Conservation (phyloP, 2,329 filamentous ascomycete species). For the Cyanodermella asteris region DNA sequence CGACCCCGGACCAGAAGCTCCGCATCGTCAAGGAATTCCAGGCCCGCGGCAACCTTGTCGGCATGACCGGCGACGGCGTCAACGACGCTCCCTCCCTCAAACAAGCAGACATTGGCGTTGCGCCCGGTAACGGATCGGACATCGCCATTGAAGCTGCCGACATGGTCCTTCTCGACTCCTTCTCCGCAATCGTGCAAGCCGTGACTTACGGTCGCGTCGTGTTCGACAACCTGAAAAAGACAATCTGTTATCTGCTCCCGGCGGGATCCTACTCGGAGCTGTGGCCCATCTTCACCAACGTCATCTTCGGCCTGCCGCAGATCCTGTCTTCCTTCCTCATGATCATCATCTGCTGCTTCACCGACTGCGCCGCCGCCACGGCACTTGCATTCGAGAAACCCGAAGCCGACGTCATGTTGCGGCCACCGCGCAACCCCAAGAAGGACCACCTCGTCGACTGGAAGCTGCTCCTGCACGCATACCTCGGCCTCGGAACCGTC, state of each 20-base stretch:
- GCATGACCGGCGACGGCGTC: conserved; percentile 27
- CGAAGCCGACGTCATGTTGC: conserved; percentile 51
- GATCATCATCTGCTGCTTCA: conserved; percentile 38
- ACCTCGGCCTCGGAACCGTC: conserved; percentile 48
- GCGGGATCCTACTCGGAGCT: conserved; percentile 57
- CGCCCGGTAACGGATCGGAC: conserved; percentile 34
- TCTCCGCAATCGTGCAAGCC: conserved; percentile 49
- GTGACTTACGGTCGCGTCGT: conserved; percentile 52
- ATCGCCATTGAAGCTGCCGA: conserved; percentile 41
- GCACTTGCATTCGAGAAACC: conserved; percentile 56
- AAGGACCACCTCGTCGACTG: conserved; percentile 53
- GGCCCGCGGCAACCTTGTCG: conserved; percentile 32
- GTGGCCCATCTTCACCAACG: conserved; percentile 46
- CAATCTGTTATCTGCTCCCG: conserved; percentile 49
- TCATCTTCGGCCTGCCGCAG: conserved; percentile 50
- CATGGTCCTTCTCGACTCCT: conserved; percentile 44
- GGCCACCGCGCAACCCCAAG: conserved; percentile 44
- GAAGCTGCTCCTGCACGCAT: conserved; percentile 49
- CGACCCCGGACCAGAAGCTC: conserved; percentile 79
- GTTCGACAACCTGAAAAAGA: conserved; percentile 65
- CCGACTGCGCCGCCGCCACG: conserved; percentile 52
- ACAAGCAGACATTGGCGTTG: conserved; percentile 37
- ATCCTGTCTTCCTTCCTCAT: conserved; percentile 54
- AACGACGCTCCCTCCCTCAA: conserved; percentile 33
- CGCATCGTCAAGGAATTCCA: conserved; percentile 60